A percentile compares a stretch with the other conserved stretches of the same genome.
Evolutionary conservation across 129 eudicot genomes (phyloP).

Genomic region (Sambucus nigra): DNA sequence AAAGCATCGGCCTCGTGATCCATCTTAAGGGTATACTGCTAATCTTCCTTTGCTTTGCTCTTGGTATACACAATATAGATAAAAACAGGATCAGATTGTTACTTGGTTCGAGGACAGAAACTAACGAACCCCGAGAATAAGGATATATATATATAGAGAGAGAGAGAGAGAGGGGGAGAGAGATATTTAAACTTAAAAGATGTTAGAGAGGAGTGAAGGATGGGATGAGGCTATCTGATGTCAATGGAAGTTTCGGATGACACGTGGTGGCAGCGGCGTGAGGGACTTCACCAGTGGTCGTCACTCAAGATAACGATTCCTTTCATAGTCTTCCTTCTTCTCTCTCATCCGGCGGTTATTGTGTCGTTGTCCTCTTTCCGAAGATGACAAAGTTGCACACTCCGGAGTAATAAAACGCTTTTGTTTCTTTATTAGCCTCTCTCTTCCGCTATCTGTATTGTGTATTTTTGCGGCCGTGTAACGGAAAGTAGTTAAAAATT

Average conservation of each 20-base stretch:
- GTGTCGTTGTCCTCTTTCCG: background rate
- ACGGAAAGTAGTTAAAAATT: no score
- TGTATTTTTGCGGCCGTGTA: no score
- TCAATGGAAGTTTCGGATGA: constrained; percentile 15
- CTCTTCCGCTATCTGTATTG: no score
- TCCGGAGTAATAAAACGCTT: no score
- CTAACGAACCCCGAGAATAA: no score
- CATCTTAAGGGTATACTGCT: constrained; percentile 21
- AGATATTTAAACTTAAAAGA: no score
- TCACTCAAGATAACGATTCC: background rate
- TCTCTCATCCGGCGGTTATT: background rate
- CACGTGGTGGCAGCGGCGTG: constrained; percentile 9
- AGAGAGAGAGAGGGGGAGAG: background rate
- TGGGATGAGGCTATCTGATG: constrained; percentile 14
- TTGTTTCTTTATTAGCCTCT: no score
- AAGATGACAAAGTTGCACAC: background rate
- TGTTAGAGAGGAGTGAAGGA: background rate
- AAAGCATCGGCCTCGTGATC: constrained; percentile 84
- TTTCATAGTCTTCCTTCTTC: background rate
- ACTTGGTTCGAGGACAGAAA: no score
- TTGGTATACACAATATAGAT: background rate
- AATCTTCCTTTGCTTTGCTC: background rate
- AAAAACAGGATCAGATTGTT: no score
- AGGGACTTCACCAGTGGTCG: background rate
- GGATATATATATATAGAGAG: background rate